These are phyloP conservation scores for Globisporangium recalcitrans DNA, from an alignment of 352 stramenopile species.

Conservation along the genomic window DNA sequence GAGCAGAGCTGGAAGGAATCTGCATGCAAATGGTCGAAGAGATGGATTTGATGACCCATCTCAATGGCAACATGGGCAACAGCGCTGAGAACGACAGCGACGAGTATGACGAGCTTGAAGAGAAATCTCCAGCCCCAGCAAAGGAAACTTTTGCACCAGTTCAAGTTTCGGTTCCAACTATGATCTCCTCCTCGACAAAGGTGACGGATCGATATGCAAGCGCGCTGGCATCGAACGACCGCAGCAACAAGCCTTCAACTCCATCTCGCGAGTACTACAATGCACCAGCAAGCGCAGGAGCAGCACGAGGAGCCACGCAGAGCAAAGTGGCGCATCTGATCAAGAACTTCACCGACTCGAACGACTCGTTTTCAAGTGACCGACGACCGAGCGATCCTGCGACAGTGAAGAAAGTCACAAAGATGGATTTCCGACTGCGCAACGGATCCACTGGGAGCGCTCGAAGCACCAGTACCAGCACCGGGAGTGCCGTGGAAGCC, in stretches of 20 bases:
- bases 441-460: conserved; percentile 31
- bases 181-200: conserved; percentile 17
- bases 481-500: conserved; percentile 14
- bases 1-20: conserved; percentile 48
- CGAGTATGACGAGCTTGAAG: conserved; percentile 17
- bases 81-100: conserved; percentile 11
- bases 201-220: conserved; percentile 48
- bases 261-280: conserved; percentile 13
- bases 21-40: conserved; percentile 58
- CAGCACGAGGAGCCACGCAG: conserved; percentile 10
- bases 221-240: conserved; percentile 23
- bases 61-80: conserved; percentile 12
- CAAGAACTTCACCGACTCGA: conserved; percentile 54
- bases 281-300: conserved; percentile 5
- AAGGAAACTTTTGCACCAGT: conserved; percentile 8
- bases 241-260: conserved; percentile 1
- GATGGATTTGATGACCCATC: conserved; percentile 30
- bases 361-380: conserved; percentile 10
- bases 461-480: conserved; percentile 7
- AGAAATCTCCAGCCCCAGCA: conserved; percentile 15
- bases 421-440: conserved; percentile 36
- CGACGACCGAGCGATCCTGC: conserved; percentile 18
- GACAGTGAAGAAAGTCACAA: conserved; percentile 25
- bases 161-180: not conserved
- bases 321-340: conserved; percentile 65